phyloP scores from a whole-genome alignment of 2,329 filamentous ascomycete species.

The Pestalotiopsis sp. region DNA sequence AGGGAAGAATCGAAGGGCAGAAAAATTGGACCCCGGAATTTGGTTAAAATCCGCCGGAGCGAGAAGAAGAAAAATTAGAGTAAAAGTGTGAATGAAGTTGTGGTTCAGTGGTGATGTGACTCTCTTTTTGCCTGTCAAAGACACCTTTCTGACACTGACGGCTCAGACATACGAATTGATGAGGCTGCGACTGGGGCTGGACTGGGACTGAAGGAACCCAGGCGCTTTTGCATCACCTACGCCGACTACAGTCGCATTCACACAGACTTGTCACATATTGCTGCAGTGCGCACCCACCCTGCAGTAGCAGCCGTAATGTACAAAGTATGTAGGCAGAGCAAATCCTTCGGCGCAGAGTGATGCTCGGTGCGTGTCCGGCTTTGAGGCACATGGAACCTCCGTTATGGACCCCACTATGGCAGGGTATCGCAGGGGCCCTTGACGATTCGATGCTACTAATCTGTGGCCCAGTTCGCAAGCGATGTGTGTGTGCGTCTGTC shows the following conservation, averaged over 20 bases:
- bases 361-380: not conserved
- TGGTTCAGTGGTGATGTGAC: not conserved
- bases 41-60: not conserved
- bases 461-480: not conserved
- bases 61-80: not conserved
- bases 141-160: not conserved
- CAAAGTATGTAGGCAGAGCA: not conserved
- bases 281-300: not conserved
- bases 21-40: not conserved
- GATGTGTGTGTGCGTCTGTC: not conserved
- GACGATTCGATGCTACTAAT: not conserved
- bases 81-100: not conserved
- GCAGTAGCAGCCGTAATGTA: not conserved
- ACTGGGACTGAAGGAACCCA: not conserved
- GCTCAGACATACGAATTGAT: not conserved
- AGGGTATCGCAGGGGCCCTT: not conserved
- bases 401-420: not conserved
- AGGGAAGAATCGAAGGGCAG: not conserved
- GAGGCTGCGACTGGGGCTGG: not conserved
- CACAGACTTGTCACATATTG: not conserved
- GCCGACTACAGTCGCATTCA: not conserved
- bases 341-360: not conserved
- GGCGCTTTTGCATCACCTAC: not conserved
- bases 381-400: not conserved
- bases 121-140: not conserved